Base-by-base conservation (phyloP, 2,329 filamentous ascomycete genomes). In the Plectosphaerella cucumerina region DNA sequence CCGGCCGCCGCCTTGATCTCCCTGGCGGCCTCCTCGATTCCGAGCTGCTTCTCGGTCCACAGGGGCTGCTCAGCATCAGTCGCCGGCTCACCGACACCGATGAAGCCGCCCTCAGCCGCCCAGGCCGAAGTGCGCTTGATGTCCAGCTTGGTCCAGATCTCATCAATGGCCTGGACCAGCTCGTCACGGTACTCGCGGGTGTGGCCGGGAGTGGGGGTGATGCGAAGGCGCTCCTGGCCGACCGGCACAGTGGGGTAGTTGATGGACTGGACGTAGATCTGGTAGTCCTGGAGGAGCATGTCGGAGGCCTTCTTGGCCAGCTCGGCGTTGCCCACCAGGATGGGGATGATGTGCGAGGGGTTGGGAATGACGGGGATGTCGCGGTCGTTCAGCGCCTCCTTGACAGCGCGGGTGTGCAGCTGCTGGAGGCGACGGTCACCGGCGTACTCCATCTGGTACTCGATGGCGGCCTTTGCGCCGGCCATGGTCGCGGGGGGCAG, bases 221-320 rank as follows among this genome's bases (percentile, higher is more conserved):
- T 90, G 59, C 94, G 88, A 51, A 99, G 86, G 52, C 94, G 86
- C 72, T 99, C 94, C 75, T 99, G 92, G n/a, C 94, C 94, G 6
- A 96, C 90, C 3, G 94, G 94, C 3, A 99, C 94, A 48, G 94
- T 99, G 2, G 94, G 94, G 72, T 97, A 97, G 75, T 99, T 99
- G 80, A 99, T 97, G 50, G 90, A 91, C 73, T 99, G 94, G 22
- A 99, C 94, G 67, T 99, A 99, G 66, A 99, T 97, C 55, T 85
- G 83, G 75, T 96, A 89, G 59, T 96, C 87, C 59, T 88, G 85
- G 14, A 99, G 81, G 20, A 99, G 84, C 75, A 96, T 84, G 66
- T 99, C 94, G 21, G 90, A 96, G 8, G 94, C 94, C 60, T 86
- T 79, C 78, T 94, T 97, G 53, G 94, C 94, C 39, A 95, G 75